phyloP scores from a whole-genome alignment of 2,329 filamentous ascomycete species.

The Bretziella fagacearum region DNA sequence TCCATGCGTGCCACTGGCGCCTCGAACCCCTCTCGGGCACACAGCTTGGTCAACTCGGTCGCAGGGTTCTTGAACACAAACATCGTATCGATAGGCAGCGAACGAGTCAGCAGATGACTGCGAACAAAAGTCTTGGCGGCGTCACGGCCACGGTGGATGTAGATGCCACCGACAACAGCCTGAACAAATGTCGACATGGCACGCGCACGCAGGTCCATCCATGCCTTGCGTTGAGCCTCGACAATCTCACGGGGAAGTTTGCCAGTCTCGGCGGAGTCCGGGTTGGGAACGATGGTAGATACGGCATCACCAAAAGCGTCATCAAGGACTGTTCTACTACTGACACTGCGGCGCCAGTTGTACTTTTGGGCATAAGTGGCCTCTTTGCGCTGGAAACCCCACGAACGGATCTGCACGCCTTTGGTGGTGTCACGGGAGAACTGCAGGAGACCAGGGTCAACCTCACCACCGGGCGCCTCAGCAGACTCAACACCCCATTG shows the following conservation, averaged over 20 bases:
- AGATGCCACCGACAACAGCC: slow-evolving; percentile 68
- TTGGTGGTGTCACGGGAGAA: slow-evolving; percentile 40
- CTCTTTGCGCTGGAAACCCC: slow-evolving; percentile 37
- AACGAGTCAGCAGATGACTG: slow-evolving; percentile 65
- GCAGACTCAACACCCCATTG: slow-evolving; percentile 88
- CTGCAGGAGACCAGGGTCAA: slow-evolving; percentile 81
- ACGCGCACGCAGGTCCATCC: slow-evolving; percentile 54
- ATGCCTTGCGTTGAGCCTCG: slow-evolving; percentile 17
- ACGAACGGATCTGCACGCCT: slow-evolving; percentile 27
- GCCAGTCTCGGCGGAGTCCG: slow-evolving; percentile 11
- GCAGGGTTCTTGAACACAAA: slow-evolving; percentile 78
- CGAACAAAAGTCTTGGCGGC: slow-evolving; percentile 69
- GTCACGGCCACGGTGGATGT: slow-evolving; percentile 65
- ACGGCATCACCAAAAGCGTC: slow-evolving; percentile 63
- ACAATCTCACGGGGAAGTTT: slow-evolving; percentile 15
- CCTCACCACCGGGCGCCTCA: slow-evolving; percentile 74
- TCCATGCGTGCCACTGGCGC: slow-evolving; percentile 71
- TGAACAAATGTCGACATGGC: slow-evolving; percentile 65
- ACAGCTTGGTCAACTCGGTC: slow-evolving; percentile 66
- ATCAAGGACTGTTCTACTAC: slow-evolving; percentile 62
- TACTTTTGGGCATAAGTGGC: slow-evolving; percentile 28
- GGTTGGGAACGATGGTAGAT: slow-evolving; percentile 18
- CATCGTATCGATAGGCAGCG: slow-evolving; percentile 56
- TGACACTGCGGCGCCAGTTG: slow-evolving; percentile 51
- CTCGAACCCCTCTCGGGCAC: slow-evolving; percentile 78